A percentile compares a stretch with the other conserved stretches of the same genome.
phyloP scores from a whole-genome alignment of 169 alveolate species.

The Cryptosporidium sp. region DNA sequence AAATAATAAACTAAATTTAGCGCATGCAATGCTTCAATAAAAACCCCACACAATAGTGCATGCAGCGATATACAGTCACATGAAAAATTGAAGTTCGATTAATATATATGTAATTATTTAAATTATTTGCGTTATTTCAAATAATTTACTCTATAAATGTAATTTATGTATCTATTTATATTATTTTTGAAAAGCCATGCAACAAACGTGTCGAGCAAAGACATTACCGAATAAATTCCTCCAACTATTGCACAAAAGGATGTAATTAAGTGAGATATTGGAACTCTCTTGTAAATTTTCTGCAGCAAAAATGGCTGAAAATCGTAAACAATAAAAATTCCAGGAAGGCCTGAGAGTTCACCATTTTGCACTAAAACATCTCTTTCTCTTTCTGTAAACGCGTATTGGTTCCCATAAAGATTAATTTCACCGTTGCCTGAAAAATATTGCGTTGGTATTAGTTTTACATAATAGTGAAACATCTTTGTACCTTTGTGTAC shows the following conservation, averaged over 20 bases:
- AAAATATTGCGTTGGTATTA: constrained; percentile 62
- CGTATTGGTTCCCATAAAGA: constrained; percentile 58
- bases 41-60: background rate
- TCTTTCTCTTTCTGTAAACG: constrained; percentile 58
- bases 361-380: constrained; percentile 67
- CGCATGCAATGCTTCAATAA: background rate
- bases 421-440: background rate
- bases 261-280: constrained; percentile 56
- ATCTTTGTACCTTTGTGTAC: constrained; percentile 63
- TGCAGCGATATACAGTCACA: background rate
- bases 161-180: constrained; percentile 2
- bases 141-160: background rate
- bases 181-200: constrained; percentile 7
- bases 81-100: background rate
- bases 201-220: constrained; percentile 52
- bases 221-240: constrained; percentile 70
- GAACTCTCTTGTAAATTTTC: constrained; percentile 31
- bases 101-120: background rate
- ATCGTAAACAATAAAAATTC: constrained; percentile 75
- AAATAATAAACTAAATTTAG: background rate
- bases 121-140: background rate
- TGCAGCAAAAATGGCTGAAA: constrained; percentile 62
- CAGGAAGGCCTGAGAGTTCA: constrained; percentile 75
- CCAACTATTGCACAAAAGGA: constrained; percentile 74
- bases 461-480: constrained; percentile 72